Base-by-base conservation (phyloP, 345 rosid species). In the Citrus hindsii region DNA sequence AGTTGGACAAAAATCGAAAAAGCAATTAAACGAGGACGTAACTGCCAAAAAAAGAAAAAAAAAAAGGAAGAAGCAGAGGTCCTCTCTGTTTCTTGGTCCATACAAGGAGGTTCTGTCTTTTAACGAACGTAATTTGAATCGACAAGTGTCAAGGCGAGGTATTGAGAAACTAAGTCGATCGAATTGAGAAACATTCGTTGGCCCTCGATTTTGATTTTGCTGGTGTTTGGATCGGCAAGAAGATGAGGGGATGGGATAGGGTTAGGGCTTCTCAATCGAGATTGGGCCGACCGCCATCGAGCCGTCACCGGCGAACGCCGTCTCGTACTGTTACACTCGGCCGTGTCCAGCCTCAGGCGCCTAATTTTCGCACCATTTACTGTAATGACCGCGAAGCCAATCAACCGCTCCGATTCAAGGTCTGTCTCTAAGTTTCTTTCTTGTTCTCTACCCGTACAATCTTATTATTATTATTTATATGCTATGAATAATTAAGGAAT, bases 351-450 rank as follows among this genome's bases (percentile, higher is more conserved):
- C 98, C 99, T 12, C 99, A 94, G 89, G 95, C 99, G n/a, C 99
- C 99, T 13, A 79, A 85, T 83, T 81, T 88, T 71, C 98, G 99
- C 63, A 97, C 97, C 82, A 87, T 97, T 82, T 89, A 76, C 84
- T 94, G 99, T 83, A 97, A 97, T 80, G 98, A 97, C 80, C 96
- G 97, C 35, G 99, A 94, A 22, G 94, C 98, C 85, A 97, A 97
- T 85, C 77, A 79, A 71, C 89, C 88, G 69, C 88, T 93, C 79
- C 83, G 91, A 66, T 97, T 90, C 85, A 93, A 89, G 99, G 99
- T 97, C 60, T 64, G 38, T 79, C 30, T 63, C 51, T 73, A 8
- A 65, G 25, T 68, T 21, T 28, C 9, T 24, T 40, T 14, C 32
- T 2, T 27, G 32, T n/a, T 61, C 27, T 32, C 14, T 27, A 2